Evolutionary conservation across 495 filamentous ascomycete genomes (phyloP).

Genomic region (Chaetomium tenue): DNA sequence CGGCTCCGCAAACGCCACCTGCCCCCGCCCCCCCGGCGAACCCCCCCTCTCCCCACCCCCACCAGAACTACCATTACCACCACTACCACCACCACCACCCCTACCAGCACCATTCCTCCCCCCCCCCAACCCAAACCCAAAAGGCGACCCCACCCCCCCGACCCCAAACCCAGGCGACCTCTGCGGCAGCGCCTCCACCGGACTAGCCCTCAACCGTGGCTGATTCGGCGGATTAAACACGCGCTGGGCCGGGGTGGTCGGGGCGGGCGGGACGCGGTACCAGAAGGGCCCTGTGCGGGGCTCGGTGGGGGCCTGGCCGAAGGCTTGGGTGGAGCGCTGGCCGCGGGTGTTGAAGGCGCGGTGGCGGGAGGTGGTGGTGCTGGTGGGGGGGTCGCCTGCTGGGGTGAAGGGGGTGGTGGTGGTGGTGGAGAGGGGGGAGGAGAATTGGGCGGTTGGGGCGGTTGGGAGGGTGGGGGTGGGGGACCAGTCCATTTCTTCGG

Average conservation of each 20-base stretch:
- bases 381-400: no score
- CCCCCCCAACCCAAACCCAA: no score
- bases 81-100: no score
- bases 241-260: slow-evolving; percentile 60
- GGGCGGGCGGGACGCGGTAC: slow-evolving; percentile 63
- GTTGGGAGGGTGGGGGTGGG: slow-evolving; percentile 45
- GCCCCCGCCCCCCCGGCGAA: background rate
- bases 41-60: background rate
- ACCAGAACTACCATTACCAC: no score
- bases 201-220: slow-evolving; percentile 45
- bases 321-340: slow-evolving; percentile 51
- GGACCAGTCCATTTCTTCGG: slow-evolving; percentile 78
- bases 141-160: no score
- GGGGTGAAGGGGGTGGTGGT: background rate
- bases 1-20: slow-evolving; percentile 23
- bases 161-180: no score
- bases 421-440: background rate
- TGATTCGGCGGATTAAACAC: slow-evolving; percentile 60
- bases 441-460: background rate
- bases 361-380: slow-evolving; percentile 45
- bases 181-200: slow-evolving; percentile 23
- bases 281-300: slow-evolving; percentile 48
- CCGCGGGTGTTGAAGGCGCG: slow-evolving; percentile 49
- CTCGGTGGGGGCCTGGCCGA: slow-evolving; percentile 54
- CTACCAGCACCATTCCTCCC: no score